phyloP scores from a whole-genome alignment of 169 alveolate species.

The Plasmodium blacklocki region DNA sequence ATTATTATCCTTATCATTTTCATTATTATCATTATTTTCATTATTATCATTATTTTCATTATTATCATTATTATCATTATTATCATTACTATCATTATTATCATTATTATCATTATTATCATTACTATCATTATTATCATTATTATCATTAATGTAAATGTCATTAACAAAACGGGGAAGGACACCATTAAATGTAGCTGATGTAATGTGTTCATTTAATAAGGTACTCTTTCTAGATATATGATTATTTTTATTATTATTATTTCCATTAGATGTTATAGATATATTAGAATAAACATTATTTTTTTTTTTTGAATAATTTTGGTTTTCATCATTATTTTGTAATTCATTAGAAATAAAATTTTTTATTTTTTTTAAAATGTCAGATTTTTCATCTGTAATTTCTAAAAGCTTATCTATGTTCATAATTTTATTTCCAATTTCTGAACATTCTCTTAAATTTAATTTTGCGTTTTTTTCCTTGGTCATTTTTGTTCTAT shows the following conservation, averaged over 20 bases:
- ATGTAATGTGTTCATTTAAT: constrained; percentile 12
- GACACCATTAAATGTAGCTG: constrained; percentile 17
- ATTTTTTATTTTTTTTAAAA: constrained; percentile 56
- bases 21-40: background rate
- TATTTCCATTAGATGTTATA: background rate
- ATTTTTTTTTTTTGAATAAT: constrained; percentile 25
- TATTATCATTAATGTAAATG: background rate
- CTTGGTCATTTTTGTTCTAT: background rate
- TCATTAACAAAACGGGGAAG: constrained; percentile 4
- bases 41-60: background rate
- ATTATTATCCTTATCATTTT: constrained; percentile 13
- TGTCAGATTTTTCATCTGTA: constrained; percentile 38
- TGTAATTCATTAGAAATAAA: constrained; percentile 62
- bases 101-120: constrained; percentile 3
- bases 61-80: background rate
- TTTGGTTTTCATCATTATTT: constrained; percentile 26
- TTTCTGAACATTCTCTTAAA: constrained; percentile 29
- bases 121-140: background rate
- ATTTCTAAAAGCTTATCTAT: constrained; percentile 24
- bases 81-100: constrained; percentile 8
- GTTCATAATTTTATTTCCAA: constrained; percentile 5
- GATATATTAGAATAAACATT: background rate
- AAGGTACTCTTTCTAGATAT: constrained; percentile 22
- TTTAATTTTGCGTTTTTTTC: constrained; percentile 71
- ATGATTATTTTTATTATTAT: constrained; percentile 2